Conservation (phyloP, 2,329 filamentous ascomycete species). For the Aspergillus sp. region DNA sequence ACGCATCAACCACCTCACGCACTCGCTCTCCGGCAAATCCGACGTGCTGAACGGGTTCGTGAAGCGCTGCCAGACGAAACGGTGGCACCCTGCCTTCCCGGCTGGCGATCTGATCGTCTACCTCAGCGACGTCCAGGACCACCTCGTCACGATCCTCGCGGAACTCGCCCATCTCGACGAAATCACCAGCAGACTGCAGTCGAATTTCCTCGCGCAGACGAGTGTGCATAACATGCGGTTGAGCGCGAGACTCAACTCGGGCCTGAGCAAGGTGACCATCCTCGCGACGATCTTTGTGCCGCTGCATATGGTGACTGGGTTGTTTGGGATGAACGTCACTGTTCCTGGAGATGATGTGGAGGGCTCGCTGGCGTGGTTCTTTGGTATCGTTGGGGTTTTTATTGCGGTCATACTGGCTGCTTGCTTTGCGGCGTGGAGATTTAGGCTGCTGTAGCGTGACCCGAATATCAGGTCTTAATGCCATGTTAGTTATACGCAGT, state of each 20-base stretch:
- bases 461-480: not conserved
- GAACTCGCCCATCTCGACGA: conserved; percentile 93
- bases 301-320: conserved; percentile 76
- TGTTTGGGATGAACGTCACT: conserved; percentile 52
- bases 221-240: conserved; percentile 86
- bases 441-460: conserved; percentile 32
- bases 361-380: conserved; percentile 44
- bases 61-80: conserved; percentile 80
- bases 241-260: conserved; percentile 79
- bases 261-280: conserved; percentile 90
- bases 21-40: conserved; percentile 87
- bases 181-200: conserved; percentile 87
- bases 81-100: conserved; percentile 88
- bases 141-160: conserved; percentile 96
- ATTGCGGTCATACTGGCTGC: conserved; percentile 37
- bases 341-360: conserved; percentile 41
- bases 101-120: conserved; percentile 94
- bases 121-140: conserved; percentile 94
- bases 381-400: conserved; percentile 48
- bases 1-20: conserved; percentile 86
- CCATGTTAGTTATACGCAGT: no score
- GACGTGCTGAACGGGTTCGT: conserved; percentile 96
- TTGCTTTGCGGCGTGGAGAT: conserved; percentile 34
- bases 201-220: conserved; percentile 91
- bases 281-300: conserved; percentile 91